Base-by-base conservation (phyloP, 345 rosid genomes). In the Salix purpurea region DNA sequence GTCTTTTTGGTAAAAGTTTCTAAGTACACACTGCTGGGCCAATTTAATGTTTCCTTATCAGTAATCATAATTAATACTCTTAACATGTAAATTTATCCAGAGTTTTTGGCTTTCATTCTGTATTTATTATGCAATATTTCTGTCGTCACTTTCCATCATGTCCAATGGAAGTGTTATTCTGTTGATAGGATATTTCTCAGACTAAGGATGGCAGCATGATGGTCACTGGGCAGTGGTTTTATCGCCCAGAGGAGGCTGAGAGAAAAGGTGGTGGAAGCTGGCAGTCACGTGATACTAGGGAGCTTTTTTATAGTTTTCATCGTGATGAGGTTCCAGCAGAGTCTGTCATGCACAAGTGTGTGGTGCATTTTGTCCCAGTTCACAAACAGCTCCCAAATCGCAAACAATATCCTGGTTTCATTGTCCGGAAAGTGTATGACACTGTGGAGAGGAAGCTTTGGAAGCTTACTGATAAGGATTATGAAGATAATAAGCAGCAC, bases 201-300 rank as follows among this genome's bases (percentile, higher is more conserved):
- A 83, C 84, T 16, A 88, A 81, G 62, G 83, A 85, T 64, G 94
- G 93, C 73, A 78, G 75, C 73, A 68, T 92, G 87, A 91, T 88
- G 95, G 97, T 96, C 60, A 86, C 90, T 62, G 99, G 98, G 58
- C 99, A 96, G 80, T 96, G 98, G 98, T 96, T 96, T 85, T 96
- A 93, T 82, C 97, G 99, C 64, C 98, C 99, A 19, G 99, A 93
- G 77, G 99, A 96, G 84, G 97, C 99, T 32, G 99, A 89, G 80
- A 89, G 77, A 77, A 96, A 89, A 79, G 98, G 95, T 7, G 99
- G 98, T 42, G 97, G 99, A 76, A 92, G 86, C 78, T 96, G 99
- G 99, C 89, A 84, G 75, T 92, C 92, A 18, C 80, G 83, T 73
- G 98, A 96, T 82, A 91, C 97, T 4, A 80, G 99, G 54, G 97